Base-by-base conservation (phyloP, 2,329 filamentous ascomycete species). In the Aspergillus ibericus region DNA sequence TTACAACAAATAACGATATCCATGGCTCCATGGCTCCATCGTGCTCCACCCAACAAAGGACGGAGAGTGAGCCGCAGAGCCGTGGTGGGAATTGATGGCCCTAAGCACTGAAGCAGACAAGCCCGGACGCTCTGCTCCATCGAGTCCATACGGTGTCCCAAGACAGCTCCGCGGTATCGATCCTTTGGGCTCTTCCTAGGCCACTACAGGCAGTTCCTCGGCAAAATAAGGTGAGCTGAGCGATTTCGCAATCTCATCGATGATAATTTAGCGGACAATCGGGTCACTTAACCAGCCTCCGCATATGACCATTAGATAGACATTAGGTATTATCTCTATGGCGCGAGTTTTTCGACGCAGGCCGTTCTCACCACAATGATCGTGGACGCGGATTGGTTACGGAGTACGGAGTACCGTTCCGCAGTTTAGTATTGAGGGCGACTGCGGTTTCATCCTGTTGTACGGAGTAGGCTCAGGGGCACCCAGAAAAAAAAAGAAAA, bases 11-110 rank as follows among this genome's bases (percentile, higher is more conserved):
- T 53, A 59, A 61, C 49, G 49, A 46, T 63, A 59, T 50, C 53
- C 56, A 57, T 61, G 40, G 54, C 57, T 50, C 53, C 56, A 57
- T 61, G 40, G 54, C 57, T 48, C 53, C 53, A 56, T 59, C 29
- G 5, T 47, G 53, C 53, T 61, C 61, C 59, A 61, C 61, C 35
- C 34, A 53, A 36, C 53, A 36, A 35, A 52, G 47, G 38, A 16
- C 53, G 52, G 53, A 53, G 53, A 42, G 48, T 48, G 53, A 56
- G 46, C 53, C 58, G 58, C 53, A 53, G 22, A 50, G 58, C 53
- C 42, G 53, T 53, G 38, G 40, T 52, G 36, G 42, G 32, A 27
- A 25, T 25, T 25, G 29, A 51, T 38, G 15, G 20, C 48, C 22
- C 22, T 40, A 40, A 29, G 15, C 20, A 52, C 22, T n/a, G 27